Conservation (phyloP, 164 flowering plant species). For the Kingdonia uniflora region DNA sequence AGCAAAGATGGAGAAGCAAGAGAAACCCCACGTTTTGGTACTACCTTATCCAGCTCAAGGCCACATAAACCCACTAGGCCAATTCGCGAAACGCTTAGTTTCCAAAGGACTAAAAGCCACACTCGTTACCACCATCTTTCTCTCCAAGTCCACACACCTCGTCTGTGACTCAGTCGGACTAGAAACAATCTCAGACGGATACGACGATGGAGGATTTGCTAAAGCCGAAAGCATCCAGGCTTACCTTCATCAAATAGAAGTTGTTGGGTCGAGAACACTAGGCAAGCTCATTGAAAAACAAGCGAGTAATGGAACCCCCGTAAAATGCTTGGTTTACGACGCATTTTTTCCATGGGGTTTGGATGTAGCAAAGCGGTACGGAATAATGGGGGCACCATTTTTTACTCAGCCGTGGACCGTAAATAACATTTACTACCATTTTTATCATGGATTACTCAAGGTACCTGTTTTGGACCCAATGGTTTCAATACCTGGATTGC, state of each 20-base stretch:
- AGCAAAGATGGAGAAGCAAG: not conserved
- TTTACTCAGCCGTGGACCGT: slow-evolving; percentile 15
- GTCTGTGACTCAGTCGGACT: not conserved
- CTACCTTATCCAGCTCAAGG: slow-evolving; percentile 4
- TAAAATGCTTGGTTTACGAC: slow-evolving; percentile 9
- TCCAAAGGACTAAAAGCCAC: slow-evolving; percentile 5
- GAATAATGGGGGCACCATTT: slow-evolving; percentile 9
- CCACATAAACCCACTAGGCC: slow-evolving; percentile 5
- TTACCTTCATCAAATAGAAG: not conserved
- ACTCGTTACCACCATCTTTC: not conserved
- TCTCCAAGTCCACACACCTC: not conserved
- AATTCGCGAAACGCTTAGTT: slow-evolving; percentile 4
- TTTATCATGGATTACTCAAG: slow-evolving; percentile 1
- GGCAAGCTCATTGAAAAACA: slow-evolving; percentile 8
- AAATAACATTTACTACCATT: slow-evolving; percentile 7
- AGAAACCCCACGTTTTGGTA: slow-evolving; percentile 1
- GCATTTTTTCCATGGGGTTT: slow-evolving; percentile 12
- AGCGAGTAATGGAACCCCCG: not conserved
- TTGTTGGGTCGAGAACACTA: slow-evolving; percentile 1
- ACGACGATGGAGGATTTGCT: slow-evolving; percentile 2
- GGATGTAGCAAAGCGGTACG: slow-evolving; percentile 8
- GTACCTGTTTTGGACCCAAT: not conserved
- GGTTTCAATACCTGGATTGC: slow-evolving; percentile 17
- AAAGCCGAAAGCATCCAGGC: not conserved
- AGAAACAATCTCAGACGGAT: slow-evolving; percentile 3